Evolutionary conservation across 1,284 basidiomycete species (phyloP), one percentile per base, ranked within the genome.

Genomic region (Neolentinus lepideus): DNA sequence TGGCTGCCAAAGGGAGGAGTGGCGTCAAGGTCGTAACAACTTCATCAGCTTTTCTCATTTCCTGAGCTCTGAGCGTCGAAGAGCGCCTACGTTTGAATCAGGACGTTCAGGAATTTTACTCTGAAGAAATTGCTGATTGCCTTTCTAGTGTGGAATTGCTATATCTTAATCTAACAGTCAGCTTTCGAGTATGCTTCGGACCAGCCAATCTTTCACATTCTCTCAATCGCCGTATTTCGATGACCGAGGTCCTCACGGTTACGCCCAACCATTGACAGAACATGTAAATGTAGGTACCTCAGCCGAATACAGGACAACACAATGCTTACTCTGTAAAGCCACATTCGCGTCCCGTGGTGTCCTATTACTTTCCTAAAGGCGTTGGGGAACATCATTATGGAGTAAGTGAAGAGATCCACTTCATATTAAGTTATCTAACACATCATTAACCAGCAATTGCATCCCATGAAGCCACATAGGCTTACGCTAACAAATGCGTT

Each of bases 381-480:
- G 92, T 98, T 2, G 97, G 97, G 1, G 88, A 93, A 63, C 93
- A 94, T 69, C 94, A 98, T 68, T 97, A 95, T 73, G 95, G 94
- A 58, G 94, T 94, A 73, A 57, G 84, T 71, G 16, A 4, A 29
- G 35, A 33, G 26, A 21, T 38, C 25, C 21, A 12, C 48, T 8
- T 22, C 12, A 29, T 12, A 19, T 3, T 43, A 27, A 31, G 24
- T 12, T 10, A 24, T 19, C 10, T 21, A 26, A 25, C 21, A 33
- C 25, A 53, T 36, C 12, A 59, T 62, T 51, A 61, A 56, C 27
- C 67, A 95, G 90, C 94, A 98, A 80, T 81, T 90, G 48, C 96
- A 99, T 75, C 97, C 96, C 2, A 99, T 99, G 96, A 97, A 98
- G 67, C 96, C 96, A 1, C 94, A 98, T 60, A 82, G 97, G 14